Conservation (phyloP, 2,329 filamentous ascomycete genomes). For the Colletotrichum godetiae region DNA sequence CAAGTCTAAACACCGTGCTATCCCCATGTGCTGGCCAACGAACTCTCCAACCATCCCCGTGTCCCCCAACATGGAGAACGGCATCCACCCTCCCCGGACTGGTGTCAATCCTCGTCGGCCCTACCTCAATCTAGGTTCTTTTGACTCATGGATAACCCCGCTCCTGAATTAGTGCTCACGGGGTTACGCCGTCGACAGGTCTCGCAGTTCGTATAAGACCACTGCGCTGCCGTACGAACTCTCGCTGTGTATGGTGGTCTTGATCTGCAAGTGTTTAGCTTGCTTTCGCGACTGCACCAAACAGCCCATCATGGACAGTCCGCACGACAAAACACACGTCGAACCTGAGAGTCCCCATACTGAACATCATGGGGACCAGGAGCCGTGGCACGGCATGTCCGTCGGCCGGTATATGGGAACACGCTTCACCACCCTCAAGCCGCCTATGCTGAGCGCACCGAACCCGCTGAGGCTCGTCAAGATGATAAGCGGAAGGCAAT, state of each 20-base stretch:
- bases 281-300: not conserved
- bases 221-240: not conserved
- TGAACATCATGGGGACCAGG: constrained; percentile 42
- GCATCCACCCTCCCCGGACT: not conserved
- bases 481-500: constrained; percentile 62
- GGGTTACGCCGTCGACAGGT: not conserved
- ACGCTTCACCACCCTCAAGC: constrained; percentile 66
- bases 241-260: no score
- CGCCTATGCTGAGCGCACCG: constrained; percentile 63
- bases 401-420: constrained; percentile 58
- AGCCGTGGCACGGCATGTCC: constrained; percentile 63
- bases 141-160: constrained; percentile 29
- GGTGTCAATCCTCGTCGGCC: not conserved
- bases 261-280: not conserved
- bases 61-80: not conserved
- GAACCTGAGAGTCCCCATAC: not conserved
- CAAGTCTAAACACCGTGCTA: not conserved
- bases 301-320: constrained; percentile 12
- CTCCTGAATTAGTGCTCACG: constrained; percentile 3
- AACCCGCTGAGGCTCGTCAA: constrained; percentile 64
- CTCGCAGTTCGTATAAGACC: constrained; percentile 12
- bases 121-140: not conserved
- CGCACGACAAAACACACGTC: constrained; percentile 11
- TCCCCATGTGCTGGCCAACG: not conserved
- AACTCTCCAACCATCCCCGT: not conserved